Conservation (phyloP, 116 monocot genomes). For the Phalaenopsis hybrid region DNA sequence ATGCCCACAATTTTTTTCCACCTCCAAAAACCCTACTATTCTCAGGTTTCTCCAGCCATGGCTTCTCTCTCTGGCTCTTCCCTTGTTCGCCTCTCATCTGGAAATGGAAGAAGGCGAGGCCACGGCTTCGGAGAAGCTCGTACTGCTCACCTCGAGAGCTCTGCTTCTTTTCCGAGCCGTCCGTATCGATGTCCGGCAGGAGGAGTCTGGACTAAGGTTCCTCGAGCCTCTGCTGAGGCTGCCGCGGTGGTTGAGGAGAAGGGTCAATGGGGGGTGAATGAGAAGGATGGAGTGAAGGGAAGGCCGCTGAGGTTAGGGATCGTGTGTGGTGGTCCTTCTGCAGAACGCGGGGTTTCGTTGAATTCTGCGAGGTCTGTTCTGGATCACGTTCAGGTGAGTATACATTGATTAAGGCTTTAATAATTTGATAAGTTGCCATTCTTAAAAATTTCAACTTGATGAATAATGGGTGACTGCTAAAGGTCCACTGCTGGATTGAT, state of each 20-base stretch:
- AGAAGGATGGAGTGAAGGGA: slow-evolving; percentile 17
- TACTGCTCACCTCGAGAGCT: background rate
- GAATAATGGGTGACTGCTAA: background rate
- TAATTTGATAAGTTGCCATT: background rate
- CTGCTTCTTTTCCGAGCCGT: background rate
- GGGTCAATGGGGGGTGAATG: slow-evolving; percentile 11
- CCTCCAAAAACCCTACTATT: background rate
- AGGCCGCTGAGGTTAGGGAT: slow-evolving; percentile 65
- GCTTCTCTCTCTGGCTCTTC: slow-evolving; percentile 22
- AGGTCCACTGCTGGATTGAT: background rate
- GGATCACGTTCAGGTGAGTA: slow-evolving; percentile 79
- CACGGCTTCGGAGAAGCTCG: background rate
- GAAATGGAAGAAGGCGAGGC: slow-evolving; percentile 5
- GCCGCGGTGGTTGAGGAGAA: slow-evolving; percentile 13
- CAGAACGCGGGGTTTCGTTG: slow-evolving; percentile 83
- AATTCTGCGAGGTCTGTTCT: slow-evolving; percentile 92
- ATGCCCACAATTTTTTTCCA: background rate
- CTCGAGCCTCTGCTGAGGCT: slow-evolving; percentile 12
- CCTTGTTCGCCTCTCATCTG: background rate
- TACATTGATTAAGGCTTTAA: background rate
- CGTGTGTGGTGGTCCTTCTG: slow-evolving; percentile 85
- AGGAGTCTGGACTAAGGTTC: background rate
- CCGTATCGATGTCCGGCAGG: background rate
- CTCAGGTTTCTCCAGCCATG: slow-evolving; percentile 25
- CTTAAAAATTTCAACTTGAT: background rate